Evolutionary conservation across 2,329 filamentous ascomycete genomes (phyloP), one percentile per base, ranked within the genome.

Genomic region (Cytospora piceae): DNA sequence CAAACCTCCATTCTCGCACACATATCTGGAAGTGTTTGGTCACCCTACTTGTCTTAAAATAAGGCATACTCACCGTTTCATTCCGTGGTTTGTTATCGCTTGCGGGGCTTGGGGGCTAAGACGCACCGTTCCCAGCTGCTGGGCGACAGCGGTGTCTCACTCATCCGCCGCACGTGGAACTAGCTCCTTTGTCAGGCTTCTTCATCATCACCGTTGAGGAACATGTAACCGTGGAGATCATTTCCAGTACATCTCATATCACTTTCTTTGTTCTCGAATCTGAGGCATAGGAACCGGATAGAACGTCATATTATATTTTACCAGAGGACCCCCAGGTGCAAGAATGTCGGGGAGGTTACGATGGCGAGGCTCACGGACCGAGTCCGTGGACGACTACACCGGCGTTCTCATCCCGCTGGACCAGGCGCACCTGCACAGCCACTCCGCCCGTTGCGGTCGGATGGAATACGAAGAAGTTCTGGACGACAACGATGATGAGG

Each of bases 341-440:
- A 49, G 46, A n/a, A 64, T 64, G 55, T 55, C 29, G 7, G 56
- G 55, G 52, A 55, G 46, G 56, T 46, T 64, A 32, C 56, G 70
- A 59, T 72, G 70, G 70, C 64, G 70, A n/a, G 63, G 67, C 27
- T 67, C 69, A 24, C 70, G 69, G 20, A n/a, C 75, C 58, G 81
- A 84, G 70, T 83, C 83, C 2, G 80, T 82, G 32, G 74, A 82
- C 67, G 77, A 83, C 73, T 86, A 85, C 69, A 69, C 77, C 29
- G 81, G 81, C 69, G 83, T 86, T 39, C 72, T 86, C 22, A 74
- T 87, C 14, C 79, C 84, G 27, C 78, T 87, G 1, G 81, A 84
- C 22, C 78, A 86, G 69, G 85, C 85, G 0, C 84, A 87, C 73
- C 77, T 83, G 54, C 81, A 87, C 73, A 85, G 83, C 71, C 80